phyloP scores from a whole-genome alignment of 2,329 filamentous ascomycete species.

The Aspergillus pseudonomiae region DNA sequence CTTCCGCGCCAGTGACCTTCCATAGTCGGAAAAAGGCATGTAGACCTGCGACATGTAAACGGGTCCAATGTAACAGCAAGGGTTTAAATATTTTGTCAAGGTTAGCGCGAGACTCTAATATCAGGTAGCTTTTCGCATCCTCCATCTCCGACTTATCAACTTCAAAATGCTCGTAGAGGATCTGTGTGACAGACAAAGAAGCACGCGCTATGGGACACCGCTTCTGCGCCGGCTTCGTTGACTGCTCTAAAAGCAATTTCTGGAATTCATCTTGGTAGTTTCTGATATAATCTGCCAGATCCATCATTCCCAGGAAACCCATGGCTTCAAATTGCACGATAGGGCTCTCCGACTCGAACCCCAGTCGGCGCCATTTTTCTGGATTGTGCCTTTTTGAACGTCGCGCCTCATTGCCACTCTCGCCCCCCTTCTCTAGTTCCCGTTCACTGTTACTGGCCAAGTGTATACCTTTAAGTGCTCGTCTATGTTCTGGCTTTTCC shows the following conservation, averaged over 20 bases:
- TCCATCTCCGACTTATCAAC: conserved; percentile 82
- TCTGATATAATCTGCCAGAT: conserved; percentile 88
- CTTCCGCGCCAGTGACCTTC: conserved; percentile 83
- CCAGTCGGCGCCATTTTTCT: conserved; percentile 89
- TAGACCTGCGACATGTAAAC: conserved; percentile 81
- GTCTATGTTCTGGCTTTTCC: conserved; percentile 83
- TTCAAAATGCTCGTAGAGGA: conserved; percentile 94
- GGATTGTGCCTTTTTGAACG: conserved; percentile 77
- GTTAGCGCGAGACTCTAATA: conserved; percentile 73
- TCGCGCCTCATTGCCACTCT: conserved; percentile 47
- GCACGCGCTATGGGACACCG: conserved; percentile 86
- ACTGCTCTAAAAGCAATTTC: conserved; percentile 88
- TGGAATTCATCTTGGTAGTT: conserved; percentile 92
- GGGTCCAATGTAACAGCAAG: conserved; percentile 87
- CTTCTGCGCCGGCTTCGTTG: conserved; percentile 68
- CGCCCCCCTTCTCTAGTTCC: conserved; percentile 30
- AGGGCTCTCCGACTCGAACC: conserved; percentile 89
- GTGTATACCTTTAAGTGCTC: conserved; percentile 83
- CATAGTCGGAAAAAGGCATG: conserved; percentile 89
- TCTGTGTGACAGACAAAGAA: conserved; percentile 81
- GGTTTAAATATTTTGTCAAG: conserved; percentile 87
- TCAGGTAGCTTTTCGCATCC: conserved; percentile 74
- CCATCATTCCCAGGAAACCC: conserved; percentile 96
- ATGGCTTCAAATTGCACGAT: conserved; percentile 80
- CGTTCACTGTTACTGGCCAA: conserved; percentile 67